Evolutionary conservation across 2,329 filamentous ascomycete genomes (phyloP).

Genomic region (Ceratocystis cacaofunesta): DNA sequence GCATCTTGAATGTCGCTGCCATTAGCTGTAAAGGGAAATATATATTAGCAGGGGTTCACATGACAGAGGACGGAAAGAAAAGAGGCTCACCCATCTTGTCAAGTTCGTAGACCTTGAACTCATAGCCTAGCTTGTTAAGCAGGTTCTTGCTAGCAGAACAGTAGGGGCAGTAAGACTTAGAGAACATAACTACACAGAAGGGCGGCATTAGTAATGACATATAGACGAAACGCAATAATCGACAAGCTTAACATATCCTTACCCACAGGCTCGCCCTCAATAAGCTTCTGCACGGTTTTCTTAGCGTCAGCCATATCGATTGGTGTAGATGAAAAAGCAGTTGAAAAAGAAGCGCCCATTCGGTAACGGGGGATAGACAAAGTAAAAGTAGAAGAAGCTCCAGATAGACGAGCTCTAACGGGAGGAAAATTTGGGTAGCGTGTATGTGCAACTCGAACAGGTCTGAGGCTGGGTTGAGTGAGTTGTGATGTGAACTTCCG

Average conservation of each 20-base stretch:
- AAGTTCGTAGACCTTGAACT: constrained; percentile 65
- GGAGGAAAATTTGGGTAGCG: background rate
- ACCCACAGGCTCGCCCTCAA: constrained; percentile 43
- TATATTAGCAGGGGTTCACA: background rate
- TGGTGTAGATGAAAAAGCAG: constrained; percentile 35
- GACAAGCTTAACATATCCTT: background rate
- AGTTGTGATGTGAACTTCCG: background rate
- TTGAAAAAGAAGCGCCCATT: constrained; percentile 15
- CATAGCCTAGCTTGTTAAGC: constrained; percentile 53
- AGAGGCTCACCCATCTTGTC: constrained; percentile 54
- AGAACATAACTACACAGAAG: constrained; percentile 60
- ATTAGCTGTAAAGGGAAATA: constrained; percentile 45
- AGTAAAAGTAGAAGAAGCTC: background rate
- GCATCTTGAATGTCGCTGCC: constrained; percentile 70
- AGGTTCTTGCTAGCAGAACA: constrained; percentile 66
- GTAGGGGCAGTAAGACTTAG: constrained; percentile 93
- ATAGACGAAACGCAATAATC: background rate
- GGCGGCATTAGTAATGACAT: background rate
- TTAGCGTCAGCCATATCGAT: constrained; percentile 69
- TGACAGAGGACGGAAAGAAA: background rate
- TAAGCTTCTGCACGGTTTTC: constrained; percentile 69
- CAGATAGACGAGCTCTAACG: too few relatives aligned
- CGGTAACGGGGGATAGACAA: constrained; percentile 27
- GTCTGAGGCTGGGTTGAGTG: background rate
- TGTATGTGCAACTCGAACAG: background rate